Evolutionary conservation across 2,329 filamentous ascomycete genomes (phyloP), one percentile per base, ranked within the genome.

Genomic region (Alternaria burnsii): DNA sequence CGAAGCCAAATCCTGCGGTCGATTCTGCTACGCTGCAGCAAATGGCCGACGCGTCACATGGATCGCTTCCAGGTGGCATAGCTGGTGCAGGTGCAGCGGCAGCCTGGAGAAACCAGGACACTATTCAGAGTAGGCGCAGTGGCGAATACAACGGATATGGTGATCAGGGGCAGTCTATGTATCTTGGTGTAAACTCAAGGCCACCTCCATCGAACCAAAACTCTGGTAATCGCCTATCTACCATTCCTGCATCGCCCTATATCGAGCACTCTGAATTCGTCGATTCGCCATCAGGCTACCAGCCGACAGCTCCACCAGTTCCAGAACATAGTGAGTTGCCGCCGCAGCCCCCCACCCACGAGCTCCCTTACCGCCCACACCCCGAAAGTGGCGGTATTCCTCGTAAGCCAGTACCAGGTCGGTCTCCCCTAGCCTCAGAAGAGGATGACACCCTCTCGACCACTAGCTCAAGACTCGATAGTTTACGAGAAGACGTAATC

Each of bases 21-120:
- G 97, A 95, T 26, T 87, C 85, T 68, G 89, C 88, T 1, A 98
- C 94, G 1, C 83, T 97, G 46, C 86, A 89, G 44, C 93, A 97
- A 74, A 84, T 98, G 75, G 88, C 88, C 32, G 90, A 89, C 67
- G 91, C 90, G 46, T 87, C 87, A 55, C 86, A 85, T 22, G 77
- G 87, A 74, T 81, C 47, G 73, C 74, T 69, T 54, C 74, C 61
- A 66, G 73, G 59, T n/a, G 71, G 72, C 9, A 52, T 75, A 46
- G 79, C 80, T 42, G 74, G 76, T 24, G 78, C 79, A 53, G 78
- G 77, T 55, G 75, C 78, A 55, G 76, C 78, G 55, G 71, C 78
- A 59, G 77, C 81, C 52, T 81, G 81, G 77, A 74, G 64, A 47
- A 73, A 71, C 36, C 72, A 71, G 32, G 76, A 79, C 16, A 74